phyloP scores from a whole-genome alignment of 495 filamentous ascomycete genomes.

The Pseudomonodictys pantanalensis region DNA sequence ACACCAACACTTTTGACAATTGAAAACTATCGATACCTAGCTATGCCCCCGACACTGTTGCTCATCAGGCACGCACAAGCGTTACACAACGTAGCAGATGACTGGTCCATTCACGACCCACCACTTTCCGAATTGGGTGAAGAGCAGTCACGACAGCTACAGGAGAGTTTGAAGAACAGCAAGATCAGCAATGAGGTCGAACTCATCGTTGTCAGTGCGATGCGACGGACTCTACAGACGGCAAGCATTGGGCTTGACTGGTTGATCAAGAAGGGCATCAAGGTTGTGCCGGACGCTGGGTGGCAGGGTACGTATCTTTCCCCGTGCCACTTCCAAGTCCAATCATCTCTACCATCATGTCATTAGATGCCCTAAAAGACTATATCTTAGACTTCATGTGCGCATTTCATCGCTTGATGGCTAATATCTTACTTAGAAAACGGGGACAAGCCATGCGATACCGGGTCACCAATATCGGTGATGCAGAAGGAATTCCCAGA shows the following conservation, averaged over 20 bases:
- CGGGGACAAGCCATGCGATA: slow-evolving; percentile 56
- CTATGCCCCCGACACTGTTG: slow-evolving; percentile 22
- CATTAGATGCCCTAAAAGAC: no score
- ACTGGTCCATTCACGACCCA: slow-evolving; percentile 50
- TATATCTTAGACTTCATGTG: no score
- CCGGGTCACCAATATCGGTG: slow-evolving; percentile 45
- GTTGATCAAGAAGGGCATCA: slow-evolving; percentile 51
- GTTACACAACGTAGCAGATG: slow-evolving; percentile 21
- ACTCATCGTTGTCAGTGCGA: slow-evolving; percentile 57
- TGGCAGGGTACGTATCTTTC: slow-evolving; percentile 46
- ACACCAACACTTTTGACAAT: no score
- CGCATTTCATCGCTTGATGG: neutral
- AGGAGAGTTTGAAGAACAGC: slow-evolving; percentile 46
- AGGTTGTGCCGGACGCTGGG: slow-evolving; percentile 51
- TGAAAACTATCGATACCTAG: neutral
- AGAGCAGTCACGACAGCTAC: slow-evolving; percentile 51
- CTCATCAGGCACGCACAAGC: slow-evolving; percentile 29
- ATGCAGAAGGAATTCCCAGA: slow-evolving; percentile 50
- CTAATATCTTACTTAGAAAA: slow-evolving; percentile 50
- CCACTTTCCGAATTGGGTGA: slow-evolving; percentile 53
- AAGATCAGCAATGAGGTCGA: slow-evolving; percentile 51
- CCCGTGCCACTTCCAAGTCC: neutral
- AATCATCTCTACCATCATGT: neutral
- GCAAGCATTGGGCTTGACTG: slow-evolving; percentile 50
- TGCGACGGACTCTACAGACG: slow-evolving; percentile 59